phyloP scores from a whole-genome alignment of 2,329 filamentous ascomycete genomes.

The Aspergillus viridinutans region DNA sequence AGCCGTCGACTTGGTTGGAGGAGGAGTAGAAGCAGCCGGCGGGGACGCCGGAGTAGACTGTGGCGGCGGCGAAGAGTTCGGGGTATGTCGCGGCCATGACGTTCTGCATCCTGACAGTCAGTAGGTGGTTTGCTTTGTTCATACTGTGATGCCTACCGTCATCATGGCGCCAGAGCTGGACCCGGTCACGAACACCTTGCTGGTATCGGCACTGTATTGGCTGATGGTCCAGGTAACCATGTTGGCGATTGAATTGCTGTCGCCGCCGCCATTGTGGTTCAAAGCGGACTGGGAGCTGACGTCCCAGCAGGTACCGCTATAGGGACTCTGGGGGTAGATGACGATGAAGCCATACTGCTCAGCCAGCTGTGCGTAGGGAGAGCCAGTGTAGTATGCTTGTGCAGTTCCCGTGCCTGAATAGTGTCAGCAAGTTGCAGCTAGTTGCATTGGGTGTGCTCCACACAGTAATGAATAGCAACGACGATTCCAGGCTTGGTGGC shows the following conservation, averaged over 20 bases:
- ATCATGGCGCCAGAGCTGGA: slow-evolving; percentile 19
- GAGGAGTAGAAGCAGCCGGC: slow-evolving; percentile 20
- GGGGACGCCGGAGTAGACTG: slow-evolving; percentile 16
- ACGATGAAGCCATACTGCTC: slow-evolving; percentile 40
- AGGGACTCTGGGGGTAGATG: slow-evolving; percentile 54
- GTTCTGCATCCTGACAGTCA: slow-evolving; percentile 8
- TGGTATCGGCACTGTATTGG: slow-evolving; percentile 30
- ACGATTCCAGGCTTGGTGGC: neutral
- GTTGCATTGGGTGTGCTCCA: no score
- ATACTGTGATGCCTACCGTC: slow-evolving; percentile 8
- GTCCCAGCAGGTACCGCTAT: slow-evolving; percentile 57
- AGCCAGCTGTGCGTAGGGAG: slow-evolving; percentile 52
- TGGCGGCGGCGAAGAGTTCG: slow-evolving; percentile 20
- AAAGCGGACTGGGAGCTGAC: slow-evolving; percentile 44
- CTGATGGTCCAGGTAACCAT: slow-evolving; percentile 35
- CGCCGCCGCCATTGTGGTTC: slow-evolving; percentile 34
- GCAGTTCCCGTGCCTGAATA: neutral
- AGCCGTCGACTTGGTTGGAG: slow-evolving; percentile 13
- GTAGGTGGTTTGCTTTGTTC: neutral
- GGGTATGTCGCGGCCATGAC: slow-evolving; percentile 21
- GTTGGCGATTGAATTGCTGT: slow-evolving; percentile 39
- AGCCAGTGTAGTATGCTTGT: slow-evolving; percentile 45
- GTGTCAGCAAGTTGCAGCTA: neutral
- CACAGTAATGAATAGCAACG: neutral
- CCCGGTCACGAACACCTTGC: slow-evolving; percentile 19